Base-by-base conservation (phyloP, 306 rosid genomes). In the Dryas drummondii region DNA sequence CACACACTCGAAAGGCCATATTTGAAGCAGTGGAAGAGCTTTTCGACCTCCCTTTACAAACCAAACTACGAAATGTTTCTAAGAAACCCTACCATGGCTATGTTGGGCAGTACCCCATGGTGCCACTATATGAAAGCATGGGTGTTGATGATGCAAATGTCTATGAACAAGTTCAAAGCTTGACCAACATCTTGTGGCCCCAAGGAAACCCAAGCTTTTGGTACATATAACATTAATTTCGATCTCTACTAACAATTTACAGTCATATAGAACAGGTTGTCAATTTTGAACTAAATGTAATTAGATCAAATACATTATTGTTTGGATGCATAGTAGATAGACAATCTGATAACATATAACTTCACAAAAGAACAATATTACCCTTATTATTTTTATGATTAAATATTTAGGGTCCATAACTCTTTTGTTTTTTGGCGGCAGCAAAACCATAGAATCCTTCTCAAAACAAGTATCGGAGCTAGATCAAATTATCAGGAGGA, bases 41-140 rank as follows among this genome's bases (percentile, higher is more conserved):
- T 56, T 92, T 90, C 56, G 84, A 90, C 71, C 94, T 90, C 27
- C 92, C 97, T 75, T 57, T 90, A 16, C 66, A 90, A 70, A 92
- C 88, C 58, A 92, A 92, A 78, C 9, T 42, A 40, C 79, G 59
- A 57, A 90, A 90, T 60, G 83, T 84, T 52, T 87, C 91, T 14
- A 17, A 78, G 57, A 88, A 85, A 19, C 92, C 87, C 16, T 90
- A 12, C 51, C 91, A 90, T 84, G 96, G 97, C 58, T 92, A 90
- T 58, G 79, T 78, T 32, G 96, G 96, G 2, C 93, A 90, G 63
- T 62, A 90, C 72, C 93, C 92, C 48, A 49, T 16, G 80, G 59
- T 82, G 46, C 96, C 94, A 9, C 87, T 92, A 1, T 87, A 8
- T 66, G 96, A 90, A 75, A 88, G 92, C 76, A 68, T 92, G 83